Evolutionary conservation across 768 basidiomycete genomes (phyloP), one percentile per base, ranked within the genome.

Genomic region (Trametes cingulata): DNA sequence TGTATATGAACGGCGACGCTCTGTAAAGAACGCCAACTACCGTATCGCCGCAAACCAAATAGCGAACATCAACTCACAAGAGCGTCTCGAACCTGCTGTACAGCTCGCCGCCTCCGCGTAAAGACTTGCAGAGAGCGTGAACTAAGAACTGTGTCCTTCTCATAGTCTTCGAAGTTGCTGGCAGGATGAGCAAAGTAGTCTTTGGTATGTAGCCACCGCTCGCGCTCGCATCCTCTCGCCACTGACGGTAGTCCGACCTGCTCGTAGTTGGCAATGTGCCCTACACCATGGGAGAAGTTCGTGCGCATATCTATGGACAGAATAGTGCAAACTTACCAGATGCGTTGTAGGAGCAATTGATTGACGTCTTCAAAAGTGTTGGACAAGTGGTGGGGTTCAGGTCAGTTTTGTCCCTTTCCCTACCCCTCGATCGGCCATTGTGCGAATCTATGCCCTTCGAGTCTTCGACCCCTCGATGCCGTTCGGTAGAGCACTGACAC

Each of bases 351-450:
- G 92, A 94, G 24, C 89, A 91, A 72, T 78, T 94, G 42, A 91
- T 93, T 52, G 89, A 91, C 39, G 88, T 92, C 14, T 94, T 94
- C 80, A 92, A 90, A 73, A 87, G 87, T 17, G 92, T 93, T 27
- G 92, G 92, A 41, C 88, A 91, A 68, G 92, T 94, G 46, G 79
- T 92, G 58, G 92, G 91, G n/a, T 92, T 94, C 73, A 85, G 91
- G 91, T 91, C 29, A 52, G 51, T 50, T 4, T 13, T n/a, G 14
- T 45, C 37, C 54, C 14, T 25, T 29, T 37, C 48, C 9, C 49
- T 24, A 27, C 29, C 19, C 17, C 9, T 14, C 29, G 41, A 19
- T 24, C 14, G 24, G 15, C 29, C 52, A 24, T n/a, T 4, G 1
- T 10, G 45, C 7, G 45, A 24, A 22, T 25, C 22, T 9, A 22